Base-by-base conservation (phyloP, 2,329 filamentous ascomycete genomes). In the Verticillium albo-atrum region DNA sequence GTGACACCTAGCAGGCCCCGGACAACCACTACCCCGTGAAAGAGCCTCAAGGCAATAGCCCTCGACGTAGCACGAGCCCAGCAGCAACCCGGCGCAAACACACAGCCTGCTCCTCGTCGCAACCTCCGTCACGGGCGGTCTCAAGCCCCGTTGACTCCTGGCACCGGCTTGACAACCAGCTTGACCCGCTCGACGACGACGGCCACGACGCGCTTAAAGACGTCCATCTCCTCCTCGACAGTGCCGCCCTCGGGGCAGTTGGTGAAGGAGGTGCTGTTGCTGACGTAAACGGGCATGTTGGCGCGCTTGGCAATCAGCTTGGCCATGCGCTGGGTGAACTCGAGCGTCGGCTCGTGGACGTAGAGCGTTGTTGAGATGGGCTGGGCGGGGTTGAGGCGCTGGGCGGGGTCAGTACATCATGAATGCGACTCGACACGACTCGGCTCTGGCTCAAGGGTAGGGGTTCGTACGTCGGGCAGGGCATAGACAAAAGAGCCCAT, bases 401-500 rank as follows among this genome's bases (percentile, higher is more conserved):
- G 66, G 17, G 37, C 17, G 12, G 9, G 47, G 7, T 28, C 15
- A 53, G 27, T n/a, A 28, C 30, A 4, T 10, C 14, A 28, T n/a
- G 12, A 20, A 14, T 2, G 25, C 14, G 26, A 6, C n/a, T 23
- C 14, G n/a, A 25, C 14, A 6, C 9, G 20, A 25, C 20, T 25
- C 3, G 20, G 47, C n/a, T n/a, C n/a, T n/a, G n/a, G n/a, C n/a
- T n/a, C 37, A 23, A 27, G 27, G 34, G 12, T 15, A 25, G n/a
- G 6, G 14, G 17, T 23, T 72, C 77, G 67, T 78, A 97, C 95
- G 76, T 97, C 90, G 17, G 95, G 94, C 72, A 99, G 85, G 3
- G 93, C 91, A 71, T 97, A 98, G 53, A 98, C 91, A 70, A 98
- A 94, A 55, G 92, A 97, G 3, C 95, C 94, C 74, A 98, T 82